Conservation (phyloP, 164 flowering plant species). For the Piper longum region DNA sequence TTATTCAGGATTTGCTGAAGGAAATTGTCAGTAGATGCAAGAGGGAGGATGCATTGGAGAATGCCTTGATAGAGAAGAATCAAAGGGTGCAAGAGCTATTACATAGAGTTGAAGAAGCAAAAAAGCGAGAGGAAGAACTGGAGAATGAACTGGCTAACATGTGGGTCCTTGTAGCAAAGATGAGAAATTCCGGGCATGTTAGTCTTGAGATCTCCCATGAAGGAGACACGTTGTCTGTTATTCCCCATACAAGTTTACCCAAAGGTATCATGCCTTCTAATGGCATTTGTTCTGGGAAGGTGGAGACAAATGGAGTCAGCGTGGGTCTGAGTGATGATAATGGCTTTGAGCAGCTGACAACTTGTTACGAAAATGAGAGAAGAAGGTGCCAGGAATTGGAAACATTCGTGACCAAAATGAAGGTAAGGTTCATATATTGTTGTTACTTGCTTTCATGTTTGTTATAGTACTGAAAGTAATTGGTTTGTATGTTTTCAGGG, state of each 20-base stretch:
- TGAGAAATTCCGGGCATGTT: slow-evolving; percentile 27
- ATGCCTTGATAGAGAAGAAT: slow-evolving; percentile 42
- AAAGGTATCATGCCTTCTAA: slow-evolving; percentile 16
- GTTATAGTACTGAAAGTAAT: neutral
- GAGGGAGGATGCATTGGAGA: slow-evolving; percentile 45
- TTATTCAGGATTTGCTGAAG: slow-evolving; percentile 35
- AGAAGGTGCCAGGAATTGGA: slow-evolving; percentile 42
- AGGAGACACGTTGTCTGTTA: slow-evolving; percentile 7
- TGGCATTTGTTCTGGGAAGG: slow-evolving; percentile 9
- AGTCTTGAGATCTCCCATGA: slow-evolving; percentile 18
- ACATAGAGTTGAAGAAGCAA: slow-evolving; percentile 42
- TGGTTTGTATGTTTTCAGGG: slow-evolving; percentile 19
- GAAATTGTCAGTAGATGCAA: slow-evolving; percentile 36
- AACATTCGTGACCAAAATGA: slow-evolving; percentile 29
- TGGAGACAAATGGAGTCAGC: slow-evolving; percentile 12
- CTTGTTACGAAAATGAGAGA: slow-evolving; percentile 28
- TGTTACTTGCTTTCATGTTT: neutral
- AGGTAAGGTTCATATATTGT: slow-evolving; percentile 23
- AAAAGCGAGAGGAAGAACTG: slow-evolving; percentile 41
- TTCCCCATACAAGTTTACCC: slow-evolving; percentile 4
- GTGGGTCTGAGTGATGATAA: slow-evolving; percentile 6
- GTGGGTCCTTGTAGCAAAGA: slow-evolving; percentile 65
- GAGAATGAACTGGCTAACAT: slow-evolving; percentile 74
- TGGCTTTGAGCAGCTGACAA: slow-evolving; percentile 25
- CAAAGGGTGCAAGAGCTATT: slow-evolving; percentile 35